Evolutionary conservation across 1,284 basidiomycete species (phyloP).

Genomic region (Trametes pubescens): DNA sequence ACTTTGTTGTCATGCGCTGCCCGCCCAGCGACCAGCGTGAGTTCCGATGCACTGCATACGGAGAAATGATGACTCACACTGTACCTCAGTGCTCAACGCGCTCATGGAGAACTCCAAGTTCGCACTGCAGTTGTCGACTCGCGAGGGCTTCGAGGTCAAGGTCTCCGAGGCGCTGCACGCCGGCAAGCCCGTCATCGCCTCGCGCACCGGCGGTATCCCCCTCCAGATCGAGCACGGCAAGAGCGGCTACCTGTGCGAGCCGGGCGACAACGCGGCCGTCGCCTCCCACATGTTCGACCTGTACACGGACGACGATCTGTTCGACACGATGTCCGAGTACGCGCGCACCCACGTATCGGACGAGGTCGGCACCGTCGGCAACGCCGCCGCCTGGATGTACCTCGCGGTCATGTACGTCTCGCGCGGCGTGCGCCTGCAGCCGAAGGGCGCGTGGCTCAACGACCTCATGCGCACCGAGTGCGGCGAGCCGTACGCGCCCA

Average conservation of each 20-base stretch:
- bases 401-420: conserved; percentile 76
- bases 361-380: conserved; percentile 83
- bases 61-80: background rate
- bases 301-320: conserved; percentile 74
- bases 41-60: conserved; percentile 38
- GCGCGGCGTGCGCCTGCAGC: conserved; percentile 76
- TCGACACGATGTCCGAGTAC: conserved; percentile 69
- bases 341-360: conserved; percentile 80
- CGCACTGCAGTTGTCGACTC: conserved; percentile 80
- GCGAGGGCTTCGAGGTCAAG: conserved; percentile 93
- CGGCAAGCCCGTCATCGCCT: conserved; percentile 83
- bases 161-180: conserved; percentile 90
- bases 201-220: conserved; percentile 86
- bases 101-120: conserved; percentile 81
- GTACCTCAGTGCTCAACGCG: conserved; percentile 70
- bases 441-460: conserved; percentile 83
- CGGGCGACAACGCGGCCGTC: conserved; percentile 77
- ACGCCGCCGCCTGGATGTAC: conserved; percentile 83
- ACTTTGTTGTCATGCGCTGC: conserved; percentile 81
- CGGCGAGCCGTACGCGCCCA: conserved; percentile 66
- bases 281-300: conserved; percentile 78
- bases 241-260: conserved; percentile 81
- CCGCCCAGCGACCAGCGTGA: conserved; percentile 82
- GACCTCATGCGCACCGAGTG: conserved; percentile 79
- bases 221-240: conserved; percentile 86